Percentiles rank a stretch among this genome's conserved stretches.
Conservation (phyloP, 148 eudicot species). For the Chenopodium quinoa region DNA sequence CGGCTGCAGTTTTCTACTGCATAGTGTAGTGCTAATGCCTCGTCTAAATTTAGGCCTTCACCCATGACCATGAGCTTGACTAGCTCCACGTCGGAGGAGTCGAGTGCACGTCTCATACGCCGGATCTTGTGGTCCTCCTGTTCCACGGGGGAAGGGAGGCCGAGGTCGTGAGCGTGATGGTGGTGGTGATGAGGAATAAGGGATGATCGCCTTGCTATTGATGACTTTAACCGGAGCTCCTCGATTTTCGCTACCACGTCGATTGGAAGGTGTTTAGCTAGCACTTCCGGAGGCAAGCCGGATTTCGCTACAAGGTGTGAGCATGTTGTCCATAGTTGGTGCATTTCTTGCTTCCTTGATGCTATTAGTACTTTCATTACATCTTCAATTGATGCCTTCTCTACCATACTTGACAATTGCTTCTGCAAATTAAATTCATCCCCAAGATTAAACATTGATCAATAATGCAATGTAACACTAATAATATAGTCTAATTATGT, state of each 20-base stretch:
- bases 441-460: not conserved
- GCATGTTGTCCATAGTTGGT: constrained; percentile 91
- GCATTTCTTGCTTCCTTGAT: constrained; percentile 93
- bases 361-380: constrained; percentile 93
- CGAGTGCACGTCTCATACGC: constrained; percentile 85
- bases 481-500: not conserved
- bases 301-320: constrained; percentile 85
- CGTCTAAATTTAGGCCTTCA: constrained; percentile 85
- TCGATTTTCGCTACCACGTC: constrained; percentile 78
- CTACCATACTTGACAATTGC: constrained; percentile 84
- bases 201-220: constrained; percentile 50
- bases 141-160: constrained; percentile 35
- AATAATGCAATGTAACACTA: not conserved
- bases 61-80: constrained; percentile 98
- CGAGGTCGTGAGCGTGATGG: constrained; percentile 47
- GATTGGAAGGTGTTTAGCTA: constrained; percentile 89
- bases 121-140: constrained; percentile 84
- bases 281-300: constrained; percentile 79
- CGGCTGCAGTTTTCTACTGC: constrained; percentile 81
- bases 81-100: constrained; percentile 90
- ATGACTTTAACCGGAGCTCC: constrained; percentile 75
- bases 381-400: constrained; percentile 95
- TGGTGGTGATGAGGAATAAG: constrained; percentile 48
- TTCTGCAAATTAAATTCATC: constrained; percentile 56
- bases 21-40: constrained; percentile 80